Evolutionary conservation across 192 early-diverging fungal species (phyloP), one percentile per base, ranked within the genome.

Genomic region (Kappamyces sp.): DNA sequence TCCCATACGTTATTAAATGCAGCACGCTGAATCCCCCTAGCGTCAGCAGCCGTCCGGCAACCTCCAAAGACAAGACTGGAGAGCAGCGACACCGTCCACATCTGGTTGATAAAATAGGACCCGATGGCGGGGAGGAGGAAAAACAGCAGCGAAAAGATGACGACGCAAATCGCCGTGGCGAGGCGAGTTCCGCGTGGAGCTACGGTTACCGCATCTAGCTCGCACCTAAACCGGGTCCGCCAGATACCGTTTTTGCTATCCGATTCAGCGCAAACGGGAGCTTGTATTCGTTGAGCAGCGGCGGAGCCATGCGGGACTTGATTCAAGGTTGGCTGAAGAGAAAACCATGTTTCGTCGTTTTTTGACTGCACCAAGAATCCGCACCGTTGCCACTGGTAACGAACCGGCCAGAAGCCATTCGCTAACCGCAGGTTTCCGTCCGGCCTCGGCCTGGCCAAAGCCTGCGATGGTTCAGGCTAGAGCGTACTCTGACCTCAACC

Each of bases 401-500:
- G 22, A 22, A 22, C 22, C 22, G 22, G 22, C 22, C 22, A 22
- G 22, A 22, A 22, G 22, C 22, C 22, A 22, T 22, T 22, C 22
- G 22, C 22, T 22, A 22, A 22, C 22, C 22, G 22, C 22, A 22
- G 22, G 22, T 22, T 22, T 22, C 22, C 22, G 22, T 22, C 22
- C 22, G 22, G 22, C 22, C 22, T 22, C 22, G 22, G 22, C 22
- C 22, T 22, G 22, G 22, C 22, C 22, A 22, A 22, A 22, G 22
- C 22, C 22, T 22, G 22, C 22, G 22, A 22, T 22, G 22, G 22
- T 22, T 22, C 22, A 22, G 22, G 22, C 22, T 22, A 22, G 22
- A 22, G 22, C 22, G 22, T 59, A 49, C 49, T 67, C 73, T 5
- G 78, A 75, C 33, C 68, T 81, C 51, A 71, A 78, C 73, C 79